These are phyloP conservation scores for Glycine soja DNA, from an alignment of 306 rosid species.

Conservation along the genomic window DNA sequence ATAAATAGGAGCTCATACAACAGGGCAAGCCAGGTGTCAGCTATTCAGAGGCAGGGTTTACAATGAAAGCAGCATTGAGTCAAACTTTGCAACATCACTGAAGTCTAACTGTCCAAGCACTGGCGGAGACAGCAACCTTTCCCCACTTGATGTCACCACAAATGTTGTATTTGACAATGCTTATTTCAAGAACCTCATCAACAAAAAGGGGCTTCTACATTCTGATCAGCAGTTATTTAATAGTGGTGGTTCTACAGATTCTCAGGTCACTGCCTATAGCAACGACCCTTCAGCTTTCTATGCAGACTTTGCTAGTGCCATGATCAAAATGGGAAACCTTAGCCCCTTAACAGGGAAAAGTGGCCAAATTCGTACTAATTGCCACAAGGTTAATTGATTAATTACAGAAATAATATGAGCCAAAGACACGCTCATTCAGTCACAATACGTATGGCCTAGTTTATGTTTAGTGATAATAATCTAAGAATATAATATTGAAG, in stretches of 20 bases:
- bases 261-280: conserved; percentile 42
- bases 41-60: conserved; percentile 57
- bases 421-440: conserved; percentile 11
- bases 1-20: conserved; percentile 65
- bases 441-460: not conserved
- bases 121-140: conserved; percentile 57
- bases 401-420: not conserved
- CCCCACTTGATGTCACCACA: conserved; percentile 60
- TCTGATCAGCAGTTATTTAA: conserved; percentile 45
- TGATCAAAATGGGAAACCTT: conserved; percentile 69
- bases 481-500: conserved; percentile 4
- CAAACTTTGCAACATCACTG: conserved; percentile 56
- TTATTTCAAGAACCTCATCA: conserved; percentile 40
- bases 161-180: conserved; percentile 59
- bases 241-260: conserved; percentile 44
- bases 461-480: conserved; percentile 23
- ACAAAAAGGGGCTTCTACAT: conserved; percentile 47
- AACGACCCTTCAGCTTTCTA: conserved; percentile 43
- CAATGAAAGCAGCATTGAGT: conserved; percentile 60
- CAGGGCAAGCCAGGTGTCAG: conserved; percentile 64
- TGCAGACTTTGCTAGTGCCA: conserved; percentile 61
- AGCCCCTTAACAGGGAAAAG: conserved; percentile 60
- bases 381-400: conserved; percentile 54
- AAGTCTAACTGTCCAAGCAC: conserved; percentile 56
- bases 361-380: conserved; percentile 66